Percentiles rank a stretch among this genome's conserved stretches.
Evolutionary conservation across 371 early-diverging fungal genomes (phyloP).

Genomic region (Mucor mucedo): DNA sequence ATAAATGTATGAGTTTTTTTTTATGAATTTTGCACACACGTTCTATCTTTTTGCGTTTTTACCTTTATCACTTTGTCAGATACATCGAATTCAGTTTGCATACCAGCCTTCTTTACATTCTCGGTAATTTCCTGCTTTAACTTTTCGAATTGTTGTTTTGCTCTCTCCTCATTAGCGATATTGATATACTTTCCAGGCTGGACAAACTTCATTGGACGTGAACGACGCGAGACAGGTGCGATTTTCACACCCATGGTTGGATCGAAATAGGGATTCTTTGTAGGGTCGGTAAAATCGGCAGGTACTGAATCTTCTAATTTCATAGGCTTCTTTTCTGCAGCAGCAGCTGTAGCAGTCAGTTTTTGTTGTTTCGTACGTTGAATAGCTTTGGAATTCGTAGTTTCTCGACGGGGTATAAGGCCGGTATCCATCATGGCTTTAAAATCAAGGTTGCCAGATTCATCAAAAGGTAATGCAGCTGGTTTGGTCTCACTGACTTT

Average conservation of each 20-base stretch:
- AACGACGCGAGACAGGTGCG: slow-evolving; percentile 59
- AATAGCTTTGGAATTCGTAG: slow-evolving; percentile 55
- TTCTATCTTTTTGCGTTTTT: slow-evolving; percentile 26
- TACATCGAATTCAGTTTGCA: slow-evolving; percentile 83
- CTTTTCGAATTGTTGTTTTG: slow-evolving; percentile 80
- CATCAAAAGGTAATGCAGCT: slow-evolving; percentile 34
- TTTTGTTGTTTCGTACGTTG: slow-evolving; percentile 33
- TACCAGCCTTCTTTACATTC: slow-evolving; percentile 79
- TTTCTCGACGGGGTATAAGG: slow-evolving; percentile 59
- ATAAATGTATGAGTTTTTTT: neutral
- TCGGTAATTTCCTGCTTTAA: slow-evolving; percentile 86
- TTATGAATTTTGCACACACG: neutral
- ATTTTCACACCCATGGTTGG: slow-evolving; percentile 59
- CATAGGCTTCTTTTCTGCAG: slow-evolving; percentile 45
- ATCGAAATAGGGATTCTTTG: slow-evolving; percentile 90
- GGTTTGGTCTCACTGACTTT: slow-evolving; percentile 17
- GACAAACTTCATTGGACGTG: slow-evolving; percentile 76
- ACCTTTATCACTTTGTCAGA: slow-evolving; percentile 76
- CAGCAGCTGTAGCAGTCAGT: slow-evolving; percentile 19
- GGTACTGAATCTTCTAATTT: slow-evolving; percentile 34
- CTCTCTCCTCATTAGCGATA: slow-evolving; percentile 80
- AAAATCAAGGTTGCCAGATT: slow-evolving; percentile 49
- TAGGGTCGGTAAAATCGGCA: slow-evolving; percentile 62
- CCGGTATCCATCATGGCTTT: slow-evolving; percentile 58
- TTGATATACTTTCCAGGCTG: slow-evolving; percentile 83